Conservation (phyloP, 1,284 basidiomycete species). For the Grifola frondosa region DNA sequence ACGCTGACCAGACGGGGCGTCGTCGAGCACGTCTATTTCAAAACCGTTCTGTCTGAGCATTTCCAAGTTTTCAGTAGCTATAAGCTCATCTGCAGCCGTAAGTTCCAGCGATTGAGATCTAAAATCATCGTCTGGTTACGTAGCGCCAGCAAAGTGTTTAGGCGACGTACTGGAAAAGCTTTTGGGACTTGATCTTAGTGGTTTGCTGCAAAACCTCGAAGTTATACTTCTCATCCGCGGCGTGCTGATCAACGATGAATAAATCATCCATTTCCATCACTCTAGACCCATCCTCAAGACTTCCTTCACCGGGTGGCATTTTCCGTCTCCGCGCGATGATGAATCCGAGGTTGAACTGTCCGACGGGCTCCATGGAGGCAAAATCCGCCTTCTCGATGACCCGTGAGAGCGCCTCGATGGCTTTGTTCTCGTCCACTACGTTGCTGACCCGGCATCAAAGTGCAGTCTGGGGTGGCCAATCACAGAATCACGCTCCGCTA, state of each 20-base stretch:
- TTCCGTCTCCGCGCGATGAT: conserved; percentile 77
- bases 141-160: too few species aligned
- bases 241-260: conserved; percentile 92
- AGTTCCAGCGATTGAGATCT: conserved; percentile 71
- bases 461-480: conserved; percentile 19
- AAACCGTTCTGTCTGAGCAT: conserved; percentile 88
- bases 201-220: conserved; percentile 92
- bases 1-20: conserved; percentile 48
- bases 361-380: conserved; percentile 78
- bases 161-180: conserved; percentile 67
- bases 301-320: background rate
- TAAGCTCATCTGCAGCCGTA: conserved; percentile 87
- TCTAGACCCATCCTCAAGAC: conserved; percentile 10
- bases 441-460: conserved; percentile 62
- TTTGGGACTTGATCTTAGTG: conserved; percentile 87
- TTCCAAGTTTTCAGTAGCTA: conserved; percentile 85
- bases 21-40: conserved; percentile 62
- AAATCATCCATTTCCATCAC: conserved; percentile 67
- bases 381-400: conserved; percentile 92
- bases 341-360: conserved; percentile 97
- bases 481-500: background rate
- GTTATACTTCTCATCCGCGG: conserved; percentile 96
- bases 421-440: conserved; percentile 54
- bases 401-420: conserved; percentile 76
- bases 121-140: too few species aligned